Evolutionary conservation across 352 stramenopile genomes (phyloP).

Genomic region (Phytopythium mirpurense): DNA sequence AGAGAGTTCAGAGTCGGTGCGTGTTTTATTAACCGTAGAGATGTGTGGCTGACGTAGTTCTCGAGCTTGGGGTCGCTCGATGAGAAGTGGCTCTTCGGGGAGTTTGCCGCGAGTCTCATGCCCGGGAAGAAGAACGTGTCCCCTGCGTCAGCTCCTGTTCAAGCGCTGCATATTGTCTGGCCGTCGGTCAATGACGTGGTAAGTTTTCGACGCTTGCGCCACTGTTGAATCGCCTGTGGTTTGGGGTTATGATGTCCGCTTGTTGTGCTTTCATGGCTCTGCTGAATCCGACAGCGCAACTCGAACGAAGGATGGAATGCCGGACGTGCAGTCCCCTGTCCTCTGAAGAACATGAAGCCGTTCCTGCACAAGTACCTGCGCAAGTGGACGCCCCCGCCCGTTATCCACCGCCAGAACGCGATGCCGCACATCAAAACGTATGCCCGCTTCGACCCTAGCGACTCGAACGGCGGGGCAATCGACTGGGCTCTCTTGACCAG

Average conservation of each 20-base stretch:
- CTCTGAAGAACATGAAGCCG: constrained; percentile 83
- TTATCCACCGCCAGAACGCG: constrained; percentile 60
- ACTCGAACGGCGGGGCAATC: constrained; percentile 20
- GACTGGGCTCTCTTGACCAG: constrained; percentile 80
- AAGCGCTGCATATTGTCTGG: constrained; percentile 76
- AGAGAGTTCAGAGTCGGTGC: neutral
- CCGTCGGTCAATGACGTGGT: constrained; percentile 77
- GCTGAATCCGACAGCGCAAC: constrained; percentile 35
- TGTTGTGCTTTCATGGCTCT: too few species aligned
- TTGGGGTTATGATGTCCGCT: too few species aligned
- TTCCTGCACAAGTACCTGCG: constrained; percentile 84
- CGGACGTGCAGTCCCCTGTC: constrained; percentile 63
- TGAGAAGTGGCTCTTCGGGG: constrained; percentile 78
- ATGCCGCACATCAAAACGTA: constrained; percentile 87
- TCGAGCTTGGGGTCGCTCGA: constrained; percentile 78
- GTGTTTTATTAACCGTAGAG: neutral
- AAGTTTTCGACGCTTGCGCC: too few species aligned
- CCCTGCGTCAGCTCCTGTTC: constrained; percentile 26
- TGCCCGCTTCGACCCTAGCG: constrained; percentile 43
- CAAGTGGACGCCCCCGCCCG: constrained; percentile 56
- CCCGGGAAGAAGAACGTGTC: constrained; percentile 30
- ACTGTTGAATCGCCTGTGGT: too few species aligned
- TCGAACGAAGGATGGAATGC: constrained; percentile 77
- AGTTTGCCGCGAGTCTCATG: constrained; percentile 65
- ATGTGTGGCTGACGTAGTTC: constrained; percentile 31